Percentiles rank a stretch among this genome's conserved stretches.
phyloP scores from a whole-genome alignment of 495 filamentous ascomycete genomes.

The Pseudotulostoma volvatum region DNA sequence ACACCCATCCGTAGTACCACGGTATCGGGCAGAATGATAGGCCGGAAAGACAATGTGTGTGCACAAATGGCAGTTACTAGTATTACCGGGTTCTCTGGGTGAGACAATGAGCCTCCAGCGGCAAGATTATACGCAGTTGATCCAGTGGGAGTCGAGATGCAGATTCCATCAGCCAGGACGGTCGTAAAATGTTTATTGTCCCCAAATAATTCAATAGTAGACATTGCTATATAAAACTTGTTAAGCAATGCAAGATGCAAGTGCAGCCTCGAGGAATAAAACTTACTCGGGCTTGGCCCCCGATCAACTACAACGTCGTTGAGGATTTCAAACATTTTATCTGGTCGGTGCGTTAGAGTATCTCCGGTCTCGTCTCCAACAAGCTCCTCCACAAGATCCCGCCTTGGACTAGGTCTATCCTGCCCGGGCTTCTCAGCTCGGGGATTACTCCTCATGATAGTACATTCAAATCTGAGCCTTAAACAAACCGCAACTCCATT shows the following conservation, averaged over 20 bases:
- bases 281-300: slow-evolving; percentile 73
- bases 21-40: slow-evolving; percentile 88
- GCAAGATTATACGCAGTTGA: slow-evolving; percentile 96
- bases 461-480: slow-evolving; percentile 80
- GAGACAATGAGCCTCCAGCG: slow-evolving; percentile 84
- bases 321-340: slow-evolving; percentile 69
- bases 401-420: slow-evolving; percentile 13
- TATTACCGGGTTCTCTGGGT: slow-evolving; percentile 94
- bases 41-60: slow-evolving; percentile 88
- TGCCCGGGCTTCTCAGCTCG: slow-evolving; percentile 8
- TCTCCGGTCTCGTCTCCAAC: slow-evolving; percentile 72
- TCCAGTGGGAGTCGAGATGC: slow-evolving; percentile 81
- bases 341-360: slow-evolving; percentile 63
- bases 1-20: slow-evolving; percentile 85
- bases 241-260: neutral
- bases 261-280: slow-evolving; percentile 2
- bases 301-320: slow-evolving; percentile 87
- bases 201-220: slow-evolving; percentile 75
- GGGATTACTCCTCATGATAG: slow-evolving; percentile 69
- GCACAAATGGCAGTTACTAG: slow-evolving; percentile 91
- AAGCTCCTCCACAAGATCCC: slow-evolving; percentile 77
- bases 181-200: slow-evolving; percentile 91
- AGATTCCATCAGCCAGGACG: slow-evolving; percentile 73
- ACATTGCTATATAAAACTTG: slow-evolving; percentile 48
- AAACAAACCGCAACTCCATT: slow-evolving; percentile 84